Base-by-base conservation (phyloP, 2,329 filamentous ascomycete genomes). In the Colletotrichum sp. region DNA sequence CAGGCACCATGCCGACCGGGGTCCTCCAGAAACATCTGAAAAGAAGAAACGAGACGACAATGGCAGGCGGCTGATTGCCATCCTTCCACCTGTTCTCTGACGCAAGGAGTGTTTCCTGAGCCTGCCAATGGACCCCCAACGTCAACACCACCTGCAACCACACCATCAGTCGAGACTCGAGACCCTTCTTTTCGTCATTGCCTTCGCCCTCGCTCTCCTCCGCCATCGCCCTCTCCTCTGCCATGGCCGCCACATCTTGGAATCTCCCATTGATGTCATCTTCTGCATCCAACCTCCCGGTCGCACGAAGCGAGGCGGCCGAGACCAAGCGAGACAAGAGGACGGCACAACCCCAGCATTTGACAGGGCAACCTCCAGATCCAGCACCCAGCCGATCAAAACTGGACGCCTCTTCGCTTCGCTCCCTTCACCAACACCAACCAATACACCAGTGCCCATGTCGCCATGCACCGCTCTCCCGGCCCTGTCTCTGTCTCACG, bases 91-190 rank as follows among this genome's bases (percentile, higher is more conserved):
- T 21, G 10, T 49, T 30, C 39, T 21, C 72, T 68, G 63, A 76
- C 65, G 74, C 74, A 76, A 65, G 70, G 70, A 74, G 74, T 44
- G 70, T 74, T 76, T 69, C 70, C 65, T 44, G 49, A 34, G 67
- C 26, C 64, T 72, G 34, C 49, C 70, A 68, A n/a, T 36, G 30
- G 44, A 52, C 44, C 44, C 44, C 12, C 44, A 52, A 52, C 44
- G 44, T 52, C 44, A 52, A 52, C 44, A 52, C 44, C 44, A 52
- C 10, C 44, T 52, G 44, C 44, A 52, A 52, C 44, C 39, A 44
- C 32, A 15, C 28, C 6, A 39, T 36, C 30, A 32, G 16, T 68
- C 30, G n/a, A 32, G 59, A 32, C 59, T 68, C 44, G 30, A 32
- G 59, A 34, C 59, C 55, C 59, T 63, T 36, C 34, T 24, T 52